phyloP scores from a whole-genome alignment of 306 rosid species.

The Vicia faba region DNA sequence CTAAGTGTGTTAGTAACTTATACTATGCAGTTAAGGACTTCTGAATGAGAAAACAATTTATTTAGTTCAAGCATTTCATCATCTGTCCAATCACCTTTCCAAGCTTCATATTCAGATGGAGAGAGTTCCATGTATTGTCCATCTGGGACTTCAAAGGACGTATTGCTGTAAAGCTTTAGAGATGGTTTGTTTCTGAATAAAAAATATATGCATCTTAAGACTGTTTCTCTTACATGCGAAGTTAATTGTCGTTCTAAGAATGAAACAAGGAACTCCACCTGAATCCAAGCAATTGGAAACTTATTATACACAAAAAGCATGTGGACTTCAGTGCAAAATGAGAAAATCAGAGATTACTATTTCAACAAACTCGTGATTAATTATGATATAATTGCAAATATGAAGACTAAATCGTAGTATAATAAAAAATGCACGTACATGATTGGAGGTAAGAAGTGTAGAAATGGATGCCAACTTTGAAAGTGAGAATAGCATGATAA shows the following conservation, averaged over 20 bases:
- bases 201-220: slow-evolving; percentile 61
- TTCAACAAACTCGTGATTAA: too few relatives aligned
- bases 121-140: neutral
- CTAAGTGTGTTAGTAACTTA: neutral
- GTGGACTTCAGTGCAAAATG: too few relatives aligned
- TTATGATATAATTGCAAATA: neutral
- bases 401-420: slow-evolving; percentile 2
- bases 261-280: slow-evolving; percentile 66
- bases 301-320: slow-evolving; percentile 15
- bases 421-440: slow-evolving; percentile 50
- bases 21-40: slow-evolving; percentile 1
- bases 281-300: slow-evolving; percentile 37
- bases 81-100: slow-evolving; percentile 30
- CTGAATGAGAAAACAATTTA: neutral
- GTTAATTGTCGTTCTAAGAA: slow-evolving; percentile 52
- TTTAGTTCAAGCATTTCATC: slow-evolving; percentile 24
- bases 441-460: slow-evolving; percentile 53
- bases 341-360: too few relatives aligned
- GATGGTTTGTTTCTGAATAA: slow-evolving; percentile 44
- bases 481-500: slow-evolving; percentile 69
- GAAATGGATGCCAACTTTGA: slow-evolving; percentile 64
- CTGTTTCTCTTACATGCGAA: slow-evolving; percentile 48
- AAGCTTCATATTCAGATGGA: slow-evolving; percentile 28
- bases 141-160: slow-evolving; percentile 13
- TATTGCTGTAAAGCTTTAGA: slow-evolving; percentile 24